Evolutionary conservation across 139 green algal genomes (phyloP).

Genomic region (Chlamydomonas sp.): DNA sequence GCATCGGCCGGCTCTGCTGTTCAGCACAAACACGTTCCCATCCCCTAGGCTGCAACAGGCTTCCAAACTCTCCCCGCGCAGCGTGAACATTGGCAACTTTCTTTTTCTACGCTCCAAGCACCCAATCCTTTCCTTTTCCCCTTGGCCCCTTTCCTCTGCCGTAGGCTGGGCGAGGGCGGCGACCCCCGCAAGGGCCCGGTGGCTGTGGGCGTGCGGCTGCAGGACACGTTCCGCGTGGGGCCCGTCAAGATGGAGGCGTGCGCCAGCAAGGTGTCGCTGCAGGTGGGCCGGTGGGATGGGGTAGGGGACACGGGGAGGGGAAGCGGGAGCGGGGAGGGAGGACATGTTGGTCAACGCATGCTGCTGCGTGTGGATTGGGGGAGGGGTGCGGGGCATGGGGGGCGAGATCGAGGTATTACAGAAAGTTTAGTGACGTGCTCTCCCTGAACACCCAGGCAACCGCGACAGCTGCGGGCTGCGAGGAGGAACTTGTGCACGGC

Average conservation of each 20-base stretch:
- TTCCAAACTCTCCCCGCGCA: not conserved
- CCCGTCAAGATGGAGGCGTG: conserved; percentile 62
- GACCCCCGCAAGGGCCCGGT: conserved; percentile 58
- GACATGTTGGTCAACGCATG: too few relatives aligned
- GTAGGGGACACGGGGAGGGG: not conserved
- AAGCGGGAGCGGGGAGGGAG: not conserved
- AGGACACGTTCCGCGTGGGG: conserved; percentile 60
- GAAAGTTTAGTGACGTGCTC: too few relatives aligned
- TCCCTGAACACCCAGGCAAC: too few relatives aligned
- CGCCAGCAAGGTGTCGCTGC: conserved; percentile 53
- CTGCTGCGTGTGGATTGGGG: too few relatives aligned
- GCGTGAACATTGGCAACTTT: not conserved
- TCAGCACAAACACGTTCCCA: too few relatives aligned
- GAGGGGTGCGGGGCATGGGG: too few relatives aligned
- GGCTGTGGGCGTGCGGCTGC: conserved; percentile 57
- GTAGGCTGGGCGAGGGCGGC: conserved; percentile 52
- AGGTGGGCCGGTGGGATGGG: not conserved
- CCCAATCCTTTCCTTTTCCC: not conserved
- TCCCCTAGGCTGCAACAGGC: not conserved
- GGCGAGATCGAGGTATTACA: too few relatives aligned
- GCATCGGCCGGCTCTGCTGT: too few relatives aligned
- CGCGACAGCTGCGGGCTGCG: too few relatives aligned
- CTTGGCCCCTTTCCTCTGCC: not conserved
- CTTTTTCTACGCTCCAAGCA: not conserved
- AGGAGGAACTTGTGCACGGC: too few relatives aligned